These are phyloP conservation scores for Cadophora luteo-olivacea DNA, from an alignment of 2,329 filamentous ascomycete genomes.

Conservation along the genomic window DNA sequence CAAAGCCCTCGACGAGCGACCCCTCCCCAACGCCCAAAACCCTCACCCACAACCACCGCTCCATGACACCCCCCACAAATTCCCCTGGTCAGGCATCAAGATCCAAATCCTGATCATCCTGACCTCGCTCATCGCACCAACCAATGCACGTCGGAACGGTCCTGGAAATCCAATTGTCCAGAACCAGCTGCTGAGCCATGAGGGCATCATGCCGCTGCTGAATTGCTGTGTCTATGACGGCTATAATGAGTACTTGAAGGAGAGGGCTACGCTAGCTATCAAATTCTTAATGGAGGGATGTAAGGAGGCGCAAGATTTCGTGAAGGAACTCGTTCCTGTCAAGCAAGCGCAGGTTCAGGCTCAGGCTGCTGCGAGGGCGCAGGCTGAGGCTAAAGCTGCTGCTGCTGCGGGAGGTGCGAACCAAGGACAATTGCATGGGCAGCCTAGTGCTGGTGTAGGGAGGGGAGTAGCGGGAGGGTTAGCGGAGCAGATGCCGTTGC, in stretches of 20 bases:
- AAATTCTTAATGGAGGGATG: conserved; percentile 82
- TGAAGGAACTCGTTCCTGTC: conserved; percentile 58
- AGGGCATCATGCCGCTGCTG: conserved; percentile 85
- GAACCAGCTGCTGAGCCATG: conserved; percentile 82
- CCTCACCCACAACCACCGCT: conserved; percentile 53
- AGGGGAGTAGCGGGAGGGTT: conserved; percentile 8
- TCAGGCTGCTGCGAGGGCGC: conserved; percentile 28
- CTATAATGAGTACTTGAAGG: conserved; percentile 92
- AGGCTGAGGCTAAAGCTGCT: conserved; percentile 26
- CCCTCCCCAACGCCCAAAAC: conserved; percentile 38
- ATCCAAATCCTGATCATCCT: conserved; percentile 91
- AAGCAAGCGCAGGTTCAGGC: conserved; percentile 39
- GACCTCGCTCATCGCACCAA: conserved; percentile 87
- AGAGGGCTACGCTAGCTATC: conserved; percentile 87
- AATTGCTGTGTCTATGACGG: conserved; percentile 92
- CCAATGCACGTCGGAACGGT: conserved; percentile 61
- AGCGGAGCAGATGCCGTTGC: neutral
- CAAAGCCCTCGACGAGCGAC: conserved; percentile 66
- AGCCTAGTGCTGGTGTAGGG: too few species aligned
- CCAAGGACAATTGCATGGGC: too few species aligned
- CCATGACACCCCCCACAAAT: conserved; percentile 69
- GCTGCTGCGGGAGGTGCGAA: conserved; percentile 13
- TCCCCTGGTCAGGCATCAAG: conserved; percentile 79
- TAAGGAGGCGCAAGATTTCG: conserved; percentile 73
- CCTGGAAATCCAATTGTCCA: conserved; percentile 79